phyloP scores from a whole-genome alignment of 176 grass and related monocot genomes.

The Raddia distichophylla region DNA sequence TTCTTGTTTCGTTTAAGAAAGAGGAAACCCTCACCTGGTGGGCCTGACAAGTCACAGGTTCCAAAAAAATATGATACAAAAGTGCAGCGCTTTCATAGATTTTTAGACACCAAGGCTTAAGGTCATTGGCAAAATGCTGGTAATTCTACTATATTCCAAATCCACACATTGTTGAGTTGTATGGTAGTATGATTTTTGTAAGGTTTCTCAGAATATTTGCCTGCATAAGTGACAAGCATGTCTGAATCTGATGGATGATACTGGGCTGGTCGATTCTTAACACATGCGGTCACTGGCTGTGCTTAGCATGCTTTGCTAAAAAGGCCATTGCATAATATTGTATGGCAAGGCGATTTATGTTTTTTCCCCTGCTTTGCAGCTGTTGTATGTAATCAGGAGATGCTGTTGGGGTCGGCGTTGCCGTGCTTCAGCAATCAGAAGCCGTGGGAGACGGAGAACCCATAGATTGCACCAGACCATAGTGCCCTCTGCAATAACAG shows the following conservation, averaged over 20 bases:
- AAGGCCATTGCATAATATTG: not conserved
- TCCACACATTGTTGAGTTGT: not conserved
- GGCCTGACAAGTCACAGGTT: conserved; percentile 28
- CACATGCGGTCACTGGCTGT: not conserved
- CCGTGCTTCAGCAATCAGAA: conserved; percentile 33
- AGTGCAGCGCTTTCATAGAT: conserved; percentile 76
- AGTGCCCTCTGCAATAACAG: conserved; percentile 45
- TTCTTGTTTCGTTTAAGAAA: conserved; percentile 73
- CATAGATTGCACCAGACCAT: not conserved
- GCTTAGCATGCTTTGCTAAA: not conserved
- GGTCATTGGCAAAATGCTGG: conserved; percentile 47
- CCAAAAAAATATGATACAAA: conserved; percentile 48
- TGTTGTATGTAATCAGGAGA: conserved; percentile 35
- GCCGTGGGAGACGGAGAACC: not conserved
- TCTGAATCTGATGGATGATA: conserved; percentile 1
- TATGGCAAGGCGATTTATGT: not conserved
- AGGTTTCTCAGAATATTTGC: not conserved
- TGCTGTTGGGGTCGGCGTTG: conserved; percentile 25
- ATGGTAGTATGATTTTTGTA: not conserved
- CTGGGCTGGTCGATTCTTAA: not conserved
- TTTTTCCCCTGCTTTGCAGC: conserved; percentile 29
- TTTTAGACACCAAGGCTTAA: conserved; percentile 60
- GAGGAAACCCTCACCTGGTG: conserved; percentile 40
- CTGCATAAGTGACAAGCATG: not conserved
- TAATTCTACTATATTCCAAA: conserved; percentile 41